Evolutionary conservation across 2,329 filamentous ascomycete species (phyloP).

Genomic region (Thermothelomyces thermophilus): DNA sequence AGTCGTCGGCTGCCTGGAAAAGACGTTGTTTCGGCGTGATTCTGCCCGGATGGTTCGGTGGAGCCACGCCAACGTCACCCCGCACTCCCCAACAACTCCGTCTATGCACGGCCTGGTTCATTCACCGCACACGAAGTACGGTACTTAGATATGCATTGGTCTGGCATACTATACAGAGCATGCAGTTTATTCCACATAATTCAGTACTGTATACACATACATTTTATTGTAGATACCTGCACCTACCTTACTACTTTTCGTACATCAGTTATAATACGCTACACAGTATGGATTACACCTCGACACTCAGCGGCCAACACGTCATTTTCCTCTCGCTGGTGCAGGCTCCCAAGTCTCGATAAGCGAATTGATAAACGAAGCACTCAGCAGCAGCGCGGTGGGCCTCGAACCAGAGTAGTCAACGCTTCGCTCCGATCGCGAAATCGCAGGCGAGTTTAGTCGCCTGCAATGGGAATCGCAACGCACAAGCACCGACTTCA

Average conservation of each 20-base stretch:
- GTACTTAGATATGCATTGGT: too few species aligned
- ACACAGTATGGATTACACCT: too few species aligned
- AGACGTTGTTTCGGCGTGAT: not conserved
- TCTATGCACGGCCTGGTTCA: not conserved
- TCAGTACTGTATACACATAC: too few species aligned
- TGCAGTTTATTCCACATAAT: too few species aligned
- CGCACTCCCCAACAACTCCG: not conserved
- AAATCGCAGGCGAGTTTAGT: not conserved
- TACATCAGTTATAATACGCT: too few species aligned
- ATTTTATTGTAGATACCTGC: too few species aligned
- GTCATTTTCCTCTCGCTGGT: not conserved
- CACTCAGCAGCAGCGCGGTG: not conserved
- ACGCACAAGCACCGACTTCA: too few species aligned
- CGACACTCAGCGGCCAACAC: not conserved
- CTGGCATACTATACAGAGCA: too few species aligned
- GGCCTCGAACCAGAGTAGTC: not conserved
- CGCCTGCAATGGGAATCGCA: not conserved
- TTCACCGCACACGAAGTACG: not conserved
- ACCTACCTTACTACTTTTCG: too few species aligned
- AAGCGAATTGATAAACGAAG: not conserved
- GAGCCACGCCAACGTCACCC: not conserved
- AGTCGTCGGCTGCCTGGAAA: not conserved
- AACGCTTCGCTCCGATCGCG: not conserved
- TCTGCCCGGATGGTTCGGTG: constrained; percentile 12
- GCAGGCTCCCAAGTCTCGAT: not conserved